Evolutionary conservation across 768 basidiomycete genomes (phyloP).

Genomic region (Amanita rimosa): DNA sequence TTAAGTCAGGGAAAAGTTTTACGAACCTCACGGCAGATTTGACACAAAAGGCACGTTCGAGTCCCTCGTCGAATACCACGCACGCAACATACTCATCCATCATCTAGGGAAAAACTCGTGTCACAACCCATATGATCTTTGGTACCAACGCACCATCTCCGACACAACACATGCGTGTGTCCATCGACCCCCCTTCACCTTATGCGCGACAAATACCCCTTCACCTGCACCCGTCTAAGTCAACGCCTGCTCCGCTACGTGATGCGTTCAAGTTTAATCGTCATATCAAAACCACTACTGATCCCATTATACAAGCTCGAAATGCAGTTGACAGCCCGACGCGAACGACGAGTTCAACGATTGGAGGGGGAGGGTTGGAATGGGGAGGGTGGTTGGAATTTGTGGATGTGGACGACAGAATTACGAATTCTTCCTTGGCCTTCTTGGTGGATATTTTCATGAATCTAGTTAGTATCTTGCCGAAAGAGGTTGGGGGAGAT

Average conservation of each 20-base stretch:
- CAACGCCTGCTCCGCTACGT: conserved; percentile 13
- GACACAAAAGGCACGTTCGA: conserved; percentile 40
- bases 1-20: conserved; percentile 42
- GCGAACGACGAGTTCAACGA: conserved; percentile 24
- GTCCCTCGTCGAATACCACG: background rate
- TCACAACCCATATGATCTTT: conserved; percentile 47
- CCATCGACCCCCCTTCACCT: conserved; percentile 37
- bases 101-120: conserved; percentile 30
- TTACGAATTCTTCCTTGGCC: conserved; percentile 37
- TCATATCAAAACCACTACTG: conserved; percentile 26
- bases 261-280: conserved; percentile 23
- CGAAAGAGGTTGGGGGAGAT: conserved; percentile 30
- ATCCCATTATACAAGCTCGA: conserved; percentile 25
- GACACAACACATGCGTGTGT: conserved; percentile 15
- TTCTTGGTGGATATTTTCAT: conserved; percentile 47
- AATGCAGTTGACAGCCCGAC: conserved; percentile 26
- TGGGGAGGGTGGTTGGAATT: conserved; percentile 53
- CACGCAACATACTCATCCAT: background rate
- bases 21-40: conserved; percentile 50
- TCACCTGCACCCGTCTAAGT: conserved; percentile 37
- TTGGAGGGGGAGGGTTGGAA: conserved; percentile 43
- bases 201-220: conserved; percentile 53
- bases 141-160: conserved; percentile 28
- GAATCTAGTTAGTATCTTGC: conserved; percentile 35
- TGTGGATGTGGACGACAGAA: conserved; percentile 24